Percentiles rank a stretch among this genome's conserved stretches.
These are phyloP conservation scores for Orbilia blumenaviensis DNA, from an alignment of 2,329 filamentous ascomycete species.

Conservation along the genomic window DNA sequence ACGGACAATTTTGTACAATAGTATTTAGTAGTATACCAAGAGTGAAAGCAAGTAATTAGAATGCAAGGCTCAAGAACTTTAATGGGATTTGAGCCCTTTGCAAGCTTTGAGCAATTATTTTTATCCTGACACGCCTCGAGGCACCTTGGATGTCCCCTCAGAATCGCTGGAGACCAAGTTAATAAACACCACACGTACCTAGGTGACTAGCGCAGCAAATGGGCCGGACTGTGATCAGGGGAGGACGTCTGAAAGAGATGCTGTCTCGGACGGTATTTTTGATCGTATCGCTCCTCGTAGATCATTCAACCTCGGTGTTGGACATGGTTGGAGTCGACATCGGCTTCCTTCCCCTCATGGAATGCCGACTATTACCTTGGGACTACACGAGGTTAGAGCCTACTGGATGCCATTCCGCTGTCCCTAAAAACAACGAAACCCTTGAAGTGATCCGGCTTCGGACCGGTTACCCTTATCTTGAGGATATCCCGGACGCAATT, in stretches of 20 bases:
- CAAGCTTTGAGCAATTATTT: background rate
- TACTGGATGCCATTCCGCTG: conserved; percentile 1
- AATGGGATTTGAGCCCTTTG: background rate
- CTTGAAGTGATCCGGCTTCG: background rate
- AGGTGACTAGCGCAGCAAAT: too few relatives aligned
- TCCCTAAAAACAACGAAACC: background rate
- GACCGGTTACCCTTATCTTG: background rate
- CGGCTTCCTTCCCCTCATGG: background rate
- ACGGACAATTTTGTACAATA: too few relatives aligned
- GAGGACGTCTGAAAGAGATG: background rate
- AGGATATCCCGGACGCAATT: conserved; percentile 19
- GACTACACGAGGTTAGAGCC: background rate
- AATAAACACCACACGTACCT: too few relatives aligned
- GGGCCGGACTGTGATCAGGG: too few relatives aligned
- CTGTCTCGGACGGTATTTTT: background rate
- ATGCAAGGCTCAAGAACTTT: too few relatives aligned
- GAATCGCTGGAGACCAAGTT: too few relatives aligned
- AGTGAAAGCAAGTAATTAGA: too few relatives aligned
- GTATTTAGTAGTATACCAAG: too few relatives aligned
- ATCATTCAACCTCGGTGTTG: background rate
- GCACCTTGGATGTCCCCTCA: too few relatives aligned
- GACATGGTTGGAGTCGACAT: background rate
- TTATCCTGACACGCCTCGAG: too few relatives aligned
- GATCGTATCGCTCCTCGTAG: background rate
- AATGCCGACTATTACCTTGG: background rate